These are phyloP conservation scores for Lepidium campestre DNA, from an alignment of 441 rosid species.

Conservation along the genomic window DNA sequence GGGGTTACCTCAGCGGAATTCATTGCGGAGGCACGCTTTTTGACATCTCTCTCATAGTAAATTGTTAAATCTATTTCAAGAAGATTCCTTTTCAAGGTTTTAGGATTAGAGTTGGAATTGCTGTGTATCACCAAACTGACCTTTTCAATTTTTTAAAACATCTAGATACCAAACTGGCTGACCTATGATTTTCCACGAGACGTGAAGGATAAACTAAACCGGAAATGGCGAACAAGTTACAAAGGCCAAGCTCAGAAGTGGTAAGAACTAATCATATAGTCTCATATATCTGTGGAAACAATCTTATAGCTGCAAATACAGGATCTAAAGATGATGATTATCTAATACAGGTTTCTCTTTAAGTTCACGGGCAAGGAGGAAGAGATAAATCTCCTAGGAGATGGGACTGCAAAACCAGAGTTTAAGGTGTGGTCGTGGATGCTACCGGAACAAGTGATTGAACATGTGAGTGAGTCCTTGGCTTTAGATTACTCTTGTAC, in stretches of 20 bases:
- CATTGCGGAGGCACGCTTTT: constrained; percentile 52
- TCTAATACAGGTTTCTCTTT: constrained; percentile 52
- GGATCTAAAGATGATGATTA: background rate
- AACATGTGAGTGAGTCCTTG: constrained; percentile 32
- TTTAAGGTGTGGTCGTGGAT: constrained; percentile 65
- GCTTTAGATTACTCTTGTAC: background rate
- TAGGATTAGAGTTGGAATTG: background rate
- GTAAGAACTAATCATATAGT: constrained; percentile 28
- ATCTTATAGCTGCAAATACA: background rate
- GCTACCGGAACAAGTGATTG: constrained; percentile 48
- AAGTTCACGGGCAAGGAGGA: constrained; percentile 60
- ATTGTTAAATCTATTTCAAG: background rate
- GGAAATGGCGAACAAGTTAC: constrained; percentile 56
- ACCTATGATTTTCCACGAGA: constrained; percentile 58
- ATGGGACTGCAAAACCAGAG: constrained; percentile 62
- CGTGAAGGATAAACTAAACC: constrained; percentile 44
- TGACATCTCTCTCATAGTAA: constrained; percentile 20
- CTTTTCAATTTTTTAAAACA: background rate
- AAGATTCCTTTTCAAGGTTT: background rate
- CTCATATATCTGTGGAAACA: background rate
- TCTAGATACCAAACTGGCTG: constrained; percentile 61
- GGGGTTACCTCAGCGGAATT: constrained; percentile 67
- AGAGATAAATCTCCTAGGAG: constrained; percentile 63
- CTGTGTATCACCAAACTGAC: constrained; percentile 11
- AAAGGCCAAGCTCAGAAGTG: constrained; percentile 79